Percentiles rank a stretch among this genome's conserved stretches.
Evolutionary conservation across 2,329 filamentous ascomycete species (phyloP).

Genomic region (Fusarium burgessii): DNA sequence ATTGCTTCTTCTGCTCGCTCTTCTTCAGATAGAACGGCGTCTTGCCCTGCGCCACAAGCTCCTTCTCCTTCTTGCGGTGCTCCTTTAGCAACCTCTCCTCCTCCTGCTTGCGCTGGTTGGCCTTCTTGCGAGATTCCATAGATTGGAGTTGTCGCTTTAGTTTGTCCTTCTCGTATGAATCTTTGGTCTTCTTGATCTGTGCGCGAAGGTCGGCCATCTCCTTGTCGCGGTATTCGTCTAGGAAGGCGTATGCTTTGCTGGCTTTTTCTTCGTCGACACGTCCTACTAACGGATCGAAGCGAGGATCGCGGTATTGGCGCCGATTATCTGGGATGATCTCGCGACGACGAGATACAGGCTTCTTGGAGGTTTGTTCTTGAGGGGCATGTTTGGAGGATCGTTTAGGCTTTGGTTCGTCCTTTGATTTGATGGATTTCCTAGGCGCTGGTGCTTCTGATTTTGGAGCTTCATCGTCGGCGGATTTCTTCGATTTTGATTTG

Average conservation of each 20-base stretch:
- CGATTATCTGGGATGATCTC: slow-evolving; percentile 71
- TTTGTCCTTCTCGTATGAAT: slow-evolving; percentile 72
- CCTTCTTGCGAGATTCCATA: slow-evolving; percentile 82
- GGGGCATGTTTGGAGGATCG: slow-evolving; percentile 88
- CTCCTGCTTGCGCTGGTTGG: slow-evolving; percentile 76
- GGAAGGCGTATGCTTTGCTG: slow-evolving; percentile 84
- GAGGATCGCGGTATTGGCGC: slow-evolving; percentile 81
- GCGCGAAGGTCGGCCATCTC: slow-evolving; percentile 82
- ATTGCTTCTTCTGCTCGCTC: slow-evolving; percentile 88
- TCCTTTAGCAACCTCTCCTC: slow-evolving; percentile 76
- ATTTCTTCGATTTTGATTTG: slow-evolving; percentile 47
- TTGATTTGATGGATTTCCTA: slow-evolving; percentile 52
- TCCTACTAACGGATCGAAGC: slow-evolving; percentile 77
- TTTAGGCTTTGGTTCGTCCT: slow-evolving; percentile 49
- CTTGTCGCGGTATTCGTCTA: slow-evolving; percentile 85
- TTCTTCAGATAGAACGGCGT: slow-evolving; percentile 93
- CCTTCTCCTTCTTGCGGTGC: slow-evolving; percentile 86
- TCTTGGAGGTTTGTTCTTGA: slow-evolving; percentile 82
- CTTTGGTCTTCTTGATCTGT: slow-evolving; percentile 74
- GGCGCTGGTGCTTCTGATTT: slow-evolving; percentile 45
- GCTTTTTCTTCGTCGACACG: slow-evolving; percentile 68
- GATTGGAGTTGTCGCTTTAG: slow-evolving; percentile 80
- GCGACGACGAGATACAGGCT: slow-evolving; percentile 83
- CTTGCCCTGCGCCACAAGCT: slow-evolving; percentile 88
- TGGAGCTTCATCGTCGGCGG: slow-evolving; percentile 32